Percentiles rank a stretch among this genome's conserved stretches.
Evolutionary conservation across 306 rosid genomes (phyloP).

Genomic region (Psophocarpus tetragonolobus): DNA sequence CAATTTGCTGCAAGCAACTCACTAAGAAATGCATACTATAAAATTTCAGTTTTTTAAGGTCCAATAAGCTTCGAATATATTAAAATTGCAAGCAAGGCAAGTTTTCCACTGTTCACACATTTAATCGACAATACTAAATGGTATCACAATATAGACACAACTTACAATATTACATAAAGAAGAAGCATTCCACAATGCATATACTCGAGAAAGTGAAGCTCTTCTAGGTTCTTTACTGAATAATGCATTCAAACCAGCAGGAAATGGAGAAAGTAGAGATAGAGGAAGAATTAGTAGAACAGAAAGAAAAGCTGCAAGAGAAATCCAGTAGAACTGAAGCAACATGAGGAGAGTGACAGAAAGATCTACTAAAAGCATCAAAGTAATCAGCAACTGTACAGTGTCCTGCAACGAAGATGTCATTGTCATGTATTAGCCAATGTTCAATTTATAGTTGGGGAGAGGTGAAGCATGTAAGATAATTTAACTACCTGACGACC

Average conservation of each 20-base stretch:
- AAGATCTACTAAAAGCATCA: slow-evolving; percentile 83
- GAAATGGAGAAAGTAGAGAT: slow-evolving; percentile 89
- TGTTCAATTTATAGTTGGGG: slow-evolving; percentile 12
- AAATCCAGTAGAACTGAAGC: slow-evolving; percentile 97
- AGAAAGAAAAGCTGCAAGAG: slow-evolving; percentile 89
- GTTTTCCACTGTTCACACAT: slow-evolving; percentile 15
- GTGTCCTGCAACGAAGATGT: slow-evolving; percentile 70
- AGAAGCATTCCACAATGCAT: slow-evolving; percentile 95
- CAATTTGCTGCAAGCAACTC: background rate
- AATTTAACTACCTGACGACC: slow-evolving; percentile 77
- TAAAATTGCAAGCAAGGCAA: background rate
- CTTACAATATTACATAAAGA: slow-evolving; percentile 91
- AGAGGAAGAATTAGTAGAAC: slow-evolving; percentile 90
- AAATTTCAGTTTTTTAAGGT: background rate
- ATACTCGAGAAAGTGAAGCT: slow-evolving; percentile 87
- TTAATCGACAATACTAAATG: background rate
- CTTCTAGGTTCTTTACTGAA: slow-evolving; percentile 93
- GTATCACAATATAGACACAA: slow-evolving; percentile 32
- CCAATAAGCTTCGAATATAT: background rate
- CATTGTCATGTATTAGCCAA: slow-evolving; percentile 41
- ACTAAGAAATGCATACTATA: background rate
- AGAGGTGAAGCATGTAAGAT: slow-evolving; percentile 22
- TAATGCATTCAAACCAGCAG: slow-evolving; percentile 96
- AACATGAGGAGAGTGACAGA: slow-evolving; percentile 87
- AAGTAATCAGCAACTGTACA: slow-evolving; percentile 75